Evolutionary conservation across 495 filamentous ascomycete species (phyloP), one percentile per base, ranked within the genome.

Genomic region (Aspergillus taichungensis): DNA sequence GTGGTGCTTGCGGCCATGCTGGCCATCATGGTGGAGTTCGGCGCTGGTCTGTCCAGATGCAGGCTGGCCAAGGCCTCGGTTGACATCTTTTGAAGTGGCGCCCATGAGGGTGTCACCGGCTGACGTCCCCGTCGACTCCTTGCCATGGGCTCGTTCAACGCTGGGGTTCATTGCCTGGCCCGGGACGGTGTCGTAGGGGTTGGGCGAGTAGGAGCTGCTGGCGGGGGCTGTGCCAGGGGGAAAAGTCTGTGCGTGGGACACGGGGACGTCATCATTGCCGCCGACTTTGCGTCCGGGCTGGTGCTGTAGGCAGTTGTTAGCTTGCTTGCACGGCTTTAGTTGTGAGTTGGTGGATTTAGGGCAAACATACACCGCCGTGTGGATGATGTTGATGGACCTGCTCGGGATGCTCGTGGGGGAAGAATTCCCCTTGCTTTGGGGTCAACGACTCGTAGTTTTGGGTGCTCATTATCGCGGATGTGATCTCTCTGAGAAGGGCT

Each of bases 191-290:
- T 57, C 55, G 18, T 58, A 55, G 9, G 73, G 50, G 53, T 82
- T 75, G 8, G 85, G 78, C 2, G 62, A 49, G 66, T 77, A 85
- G 8, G 82, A 84, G 50, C 66, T 54, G 47, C 77, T 70, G 1
- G 63, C 55, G 0, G 86, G 85, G 0, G 85, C 86, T 6, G 78
- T 79, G 40, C 85, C 85, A 0, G 82, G 60, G 0, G 81, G 68
- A 32, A 79, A 64, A 12, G 74, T 76, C 59, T 87, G 43, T 30
- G 75, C 73, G 50, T 67, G 64, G 71, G 84, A 88, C 53, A 83
- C 83, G 36, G 79, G 78, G 31, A 60, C 65, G 50, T 67, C 59
- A 52, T 90, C 82, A 43, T 68, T 68, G 45, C 78, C 79, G 34
- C 62, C 66, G 40, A 76, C 71, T 46, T 76, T 69, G 31, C 69